These are phyloP conservation scores for Paramyrothecium sp. DNA, from an alignment of 2,329 filamentous ascomycete genomes.

Conservation along the genomic window DNA sequence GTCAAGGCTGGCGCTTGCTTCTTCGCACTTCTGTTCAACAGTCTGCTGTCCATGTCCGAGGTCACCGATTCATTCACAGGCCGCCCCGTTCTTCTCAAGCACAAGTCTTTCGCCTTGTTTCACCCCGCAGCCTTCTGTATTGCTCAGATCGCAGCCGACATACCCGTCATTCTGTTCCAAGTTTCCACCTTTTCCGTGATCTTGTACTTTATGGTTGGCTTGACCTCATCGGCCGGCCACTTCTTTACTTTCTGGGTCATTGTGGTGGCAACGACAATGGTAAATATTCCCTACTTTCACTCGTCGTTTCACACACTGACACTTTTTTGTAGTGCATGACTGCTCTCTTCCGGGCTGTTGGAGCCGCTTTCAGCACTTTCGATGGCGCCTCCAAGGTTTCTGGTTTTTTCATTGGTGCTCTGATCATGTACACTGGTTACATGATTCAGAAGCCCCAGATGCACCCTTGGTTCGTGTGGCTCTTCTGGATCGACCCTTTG, in stretches of 20 bases:
- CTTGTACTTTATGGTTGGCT: constrained; percentile 63
- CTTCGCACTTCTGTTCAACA: constrained; percentile 62
- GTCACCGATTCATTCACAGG: constrained; percentile 62
- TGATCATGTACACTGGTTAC: constrained; percentile 64
- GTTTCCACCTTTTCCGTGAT: constrained; percentile 56
- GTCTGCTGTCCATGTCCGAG: constrained; percentile 63
- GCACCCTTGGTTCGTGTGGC: constrained; percentile 63
- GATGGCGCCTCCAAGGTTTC: constrained; percentile 59
- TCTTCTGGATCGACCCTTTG: constrained; percentile 65
- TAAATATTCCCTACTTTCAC: constrained; percentile 21
- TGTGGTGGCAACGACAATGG: constrained; percentile 49
- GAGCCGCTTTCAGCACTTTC: constrained; percentile 54
- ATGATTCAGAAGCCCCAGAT: constrained; percentile 60
- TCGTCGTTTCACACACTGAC: not conserved
- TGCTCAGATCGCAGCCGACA: constrained; percentile 52
- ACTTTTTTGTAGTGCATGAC: constrained; percentile 46
- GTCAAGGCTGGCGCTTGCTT: constrained; percentile 64
- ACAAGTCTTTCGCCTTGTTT: constrained; percentile 56
- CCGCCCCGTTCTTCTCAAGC: constrained; percentile 57
- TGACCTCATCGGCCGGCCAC: constrained; percentile 45
- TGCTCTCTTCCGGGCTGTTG: constrained; percentile 54
- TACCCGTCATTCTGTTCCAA: constrained; percentile 58
- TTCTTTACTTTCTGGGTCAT: constrained; percentile 65
- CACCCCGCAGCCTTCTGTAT: constrained; percentile 60
- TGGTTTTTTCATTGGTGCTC: constrained; percentile 46